phyloP scores from a whole-genome alignment of 495 filamentous ascomycete species.

The Aspergillus cristatus region DNA sequence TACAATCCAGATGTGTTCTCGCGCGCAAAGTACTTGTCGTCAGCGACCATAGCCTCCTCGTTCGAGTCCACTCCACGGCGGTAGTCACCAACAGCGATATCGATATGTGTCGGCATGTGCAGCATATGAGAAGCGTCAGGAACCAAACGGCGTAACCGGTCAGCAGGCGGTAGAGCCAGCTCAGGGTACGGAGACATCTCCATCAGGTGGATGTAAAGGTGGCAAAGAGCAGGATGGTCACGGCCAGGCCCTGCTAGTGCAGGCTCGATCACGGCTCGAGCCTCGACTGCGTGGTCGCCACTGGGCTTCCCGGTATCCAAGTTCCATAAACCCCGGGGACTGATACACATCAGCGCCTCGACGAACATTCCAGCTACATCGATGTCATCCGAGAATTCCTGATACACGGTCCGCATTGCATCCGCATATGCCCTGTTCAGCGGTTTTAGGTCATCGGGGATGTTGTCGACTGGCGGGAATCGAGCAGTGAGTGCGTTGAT shows the following conservation, averaged over 20 bases:
- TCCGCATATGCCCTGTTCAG: conserved; percentile 48
- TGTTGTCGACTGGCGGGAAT: conserved; percentile 33
- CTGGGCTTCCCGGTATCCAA: conserved; percentile 47
- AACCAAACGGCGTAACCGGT: conserved; percentile 49
- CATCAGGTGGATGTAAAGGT: conserved; percentile 60
- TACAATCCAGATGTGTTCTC: conserved; percentile 46
- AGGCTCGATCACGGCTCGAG: conserved; percentile 45
- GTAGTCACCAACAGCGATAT: conserved; percentile 56
- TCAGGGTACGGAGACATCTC: conserved; percentile 59
- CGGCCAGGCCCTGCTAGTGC: conserved; percentile 29
- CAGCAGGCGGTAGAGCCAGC: conserved; percentile 40
- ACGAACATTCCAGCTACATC: conserved; percentile 52
- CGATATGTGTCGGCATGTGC: conserved; percentile 62
- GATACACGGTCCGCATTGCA: conserved; percentile 49
- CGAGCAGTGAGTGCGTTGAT: conserved; percentile 45
- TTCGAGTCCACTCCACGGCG: conserved; percentile 48
- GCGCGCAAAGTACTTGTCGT: conserved; percentile 44
- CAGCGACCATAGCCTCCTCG: conserved; percentile 43
- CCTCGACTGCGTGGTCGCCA: conserved; percentile 48
- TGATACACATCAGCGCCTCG: conserved; percentile 56
- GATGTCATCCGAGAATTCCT: conserved; percentile 40
- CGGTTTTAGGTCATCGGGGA: conserved; percentile 29
- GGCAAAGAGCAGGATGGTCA: conserved; percentile 50
- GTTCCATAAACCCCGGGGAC: conserved; percentile 58
- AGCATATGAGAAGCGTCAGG: conserved; percentile 55